phyloP scores from a whole-genome alignment of 345 rosid genomes.

The Trapa bicornis region DNA sequence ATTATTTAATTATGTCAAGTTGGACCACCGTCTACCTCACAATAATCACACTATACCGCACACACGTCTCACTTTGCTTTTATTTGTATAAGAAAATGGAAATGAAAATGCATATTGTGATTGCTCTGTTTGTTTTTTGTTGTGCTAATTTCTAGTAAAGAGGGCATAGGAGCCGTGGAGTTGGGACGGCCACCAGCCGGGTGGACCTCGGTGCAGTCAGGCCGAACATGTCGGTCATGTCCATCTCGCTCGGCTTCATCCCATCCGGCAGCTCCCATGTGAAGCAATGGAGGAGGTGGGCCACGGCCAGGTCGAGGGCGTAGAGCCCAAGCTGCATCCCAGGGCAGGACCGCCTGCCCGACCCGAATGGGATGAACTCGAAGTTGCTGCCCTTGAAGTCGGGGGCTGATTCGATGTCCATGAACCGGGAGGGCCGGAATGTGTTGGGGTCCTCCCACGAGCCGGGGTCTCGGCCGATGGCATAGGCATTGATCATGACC shows the following conservation, averaged over 20 bases:
- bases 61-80: background rate
- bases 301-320: constrained; percentile 57
- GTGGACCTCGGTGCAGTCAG: constrained; percentile 78
- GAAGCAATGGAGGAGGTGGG: constrained; percentile 59
- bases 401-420: constrained; percentile 35
- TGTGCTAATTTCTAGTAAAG: constrained; percentile 17
- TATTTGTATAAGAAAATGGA: background rate
- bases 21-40: background rate
- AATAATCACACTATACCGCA: background rate
- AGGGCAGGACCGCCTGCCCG: constrained; percentile 85
- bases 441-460: constrained; percentile 66
- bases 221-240: constrained; percentile 72
- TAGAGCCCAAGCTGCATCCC: constrained; percentile 93
- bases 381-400: constrained; percentile 72
- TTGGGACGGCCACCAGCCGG: constrained; percentile 54
- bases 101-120: no score
- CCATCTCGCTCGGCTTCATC: constrained; percentile 72
- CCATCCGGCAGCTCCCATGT: constrained; percentile 85
- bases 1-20: background rate
- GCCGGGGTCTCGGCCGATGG: constrained; percentile 59
- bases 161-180: constrained; percentile 34
- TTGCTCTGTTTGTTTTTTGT: no score
- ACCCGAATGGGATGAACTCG: constrained; percentile 83
- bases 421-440: constrained; percentile 65
- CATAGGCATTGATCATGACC: constrained; percentile 66